Base-by-base conservation (phyloP, 2,329 filamentous ascomycete species). In the Fusarium sp. region DNA sequence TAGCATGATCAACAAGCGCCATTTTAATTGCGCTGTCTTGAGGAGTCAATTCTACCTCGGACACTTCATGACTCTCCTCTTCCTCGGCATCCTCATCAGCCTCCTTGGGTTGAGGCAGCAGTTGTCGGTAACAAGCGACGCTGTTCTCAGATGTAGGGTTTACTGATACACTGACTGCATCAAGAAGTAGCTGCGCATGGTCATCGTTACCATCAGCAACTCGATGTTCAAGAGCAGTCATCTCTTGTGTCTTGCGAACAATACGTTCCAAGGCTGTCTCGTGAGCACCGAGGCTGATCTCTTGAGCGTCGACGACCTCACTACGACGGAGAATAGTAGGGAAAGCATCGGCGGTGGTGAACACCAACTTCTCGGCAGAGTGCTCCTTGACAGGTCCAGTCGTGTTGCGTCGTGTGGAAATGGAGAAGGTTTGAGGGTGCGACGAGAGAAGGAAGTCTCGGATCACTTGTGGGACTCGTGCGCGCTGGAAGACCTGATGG, bases 231-330 rank as follows among this genome's bases (percentile, higher is more conserved):
- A 97, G 83, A 1, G 86, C 81, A 3, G 88, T 84, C 82, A 98
- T 88, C 80, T 98, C 95, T 62, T 93, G 89, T 1, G 95, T 97
- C 83, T 98, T 98, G 63, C 94, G 89, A 73, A 93, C 91, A 32
- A 96, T 95, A 18, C 95, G 90, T 78, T 98, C 95, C 65, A 98
- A 85, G 1, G 92, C 95, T n/a, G 93, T 94, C 79, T 98, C 92
- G 62, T 96, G 84, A 9, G 94, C 90, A 32, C 87, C 87, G 27
- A 98, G 84, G 13, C 85, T 85, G 20, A 93, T 79, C 50, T 91
- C 90, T 20, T 90, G 87, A 2, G 87, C 85, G 9, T 88, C 84
- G 16, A 97, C 82, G 64, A 98, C 92, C 80, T 98, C 94, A 73
- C 93, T 97, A 58, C 94, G 89, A 32, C 93, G 89, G 27, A 98